These are phyloP conservation scores for Penicillium sp. DNA, from an alignment of 2,329 filamentous ascomycete species.

Conservation along the genomic window DNA sequence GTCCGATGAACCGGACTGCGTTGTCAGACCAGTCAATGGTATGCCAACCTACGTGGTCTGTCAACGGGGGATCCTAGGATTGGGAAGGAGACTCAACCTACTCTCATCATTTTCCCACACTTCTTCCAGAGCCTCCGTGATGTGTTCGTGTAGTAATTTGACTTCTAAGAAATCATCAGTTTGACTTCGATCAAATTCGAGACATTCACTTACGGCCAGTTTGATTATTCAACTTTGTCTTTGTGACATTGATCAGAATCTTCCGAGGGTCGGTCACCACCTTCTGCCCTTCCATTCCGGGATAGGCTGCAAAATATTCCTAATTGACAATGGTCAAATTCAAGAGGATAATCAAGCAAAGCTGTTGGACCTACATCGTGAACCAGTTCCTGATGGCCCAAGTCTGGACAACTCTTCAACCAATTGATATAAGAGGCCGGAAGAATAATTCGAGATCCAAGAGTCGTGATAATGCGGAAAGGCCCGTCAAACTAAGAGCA, in stretches of 20 bases:
- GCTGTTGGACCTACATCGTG: neutral
- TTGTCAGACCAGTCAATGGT: neutral
- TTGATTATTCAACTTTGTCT: neutral
- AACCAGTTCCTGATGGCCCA: neutral
- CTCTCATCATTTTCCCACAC: neutral
- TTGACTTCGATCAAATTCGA: neutral
- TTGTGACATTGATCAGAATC: neutral
- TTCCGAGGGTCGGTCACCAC: neutral
- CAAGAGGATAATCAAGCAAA: no score
- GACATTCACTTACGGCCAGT: neutral
- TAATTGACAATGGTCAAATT: neutral
- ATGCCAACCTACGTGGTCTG: neutral
- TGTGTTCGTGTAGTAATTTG: neutral
- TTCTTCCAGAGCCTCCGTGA: neutral
- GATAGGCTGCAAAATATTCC: slow-evolving; percentile 1
- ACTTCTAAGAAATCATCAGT: neutral
- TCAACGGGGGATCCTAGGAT: neutral
- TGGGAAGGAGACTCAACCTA: neutral
- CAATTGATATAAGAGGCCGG: neutral
- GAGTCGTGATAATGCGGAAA: neutral
- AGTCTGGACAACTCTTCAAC: neutral
- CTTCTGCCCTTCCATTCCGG: neutral
- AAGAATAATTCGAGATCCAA: neutral
- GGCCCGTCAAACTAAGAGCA: neutral
- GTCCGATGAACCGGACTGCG: neutral